These are phyloP conservation scores for Colletotrichum orchidophilum DNA, from an alignment of 2,329 filamentous ascomycete species.

Conservation along the genomic window DNA sequence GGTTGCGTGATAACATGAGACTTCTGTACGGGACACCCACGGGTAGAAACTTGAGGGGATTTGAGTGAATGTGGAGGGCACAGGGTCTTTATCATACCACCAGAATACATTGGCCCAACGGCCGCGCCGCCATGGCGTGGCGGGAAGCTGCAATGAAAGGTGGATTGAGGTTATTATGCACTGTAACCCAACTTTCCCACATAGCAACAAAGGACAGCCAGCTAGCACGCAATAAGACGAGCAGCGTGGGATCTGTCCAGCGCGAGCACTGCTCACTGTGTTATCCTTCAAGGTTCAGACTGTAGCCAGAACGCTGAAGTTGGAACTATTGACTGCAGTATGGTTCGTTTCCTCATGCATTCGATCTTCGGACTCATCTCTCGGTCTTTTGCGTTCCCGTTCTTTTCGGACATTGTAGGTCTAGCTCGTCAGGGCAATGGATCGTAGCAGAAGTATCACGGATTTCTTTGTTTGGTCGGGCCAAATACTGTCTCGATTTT, in stretches of 20 bases:
- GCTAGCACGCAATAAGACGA: no score
- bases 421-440: neutral
- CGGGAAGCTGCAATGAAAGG: neutral
- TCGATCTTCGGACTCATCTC: neutral
- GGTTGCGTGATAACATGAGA: neutral
- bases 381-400: neutral
- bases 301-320: fast-evolving
- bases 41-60: no score
- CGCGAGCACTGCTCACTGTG: no score
- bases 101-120: no score
- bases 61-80: no score
- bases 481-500: neutral
- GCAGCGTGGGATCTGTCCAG: no score
- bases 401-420: neutral
- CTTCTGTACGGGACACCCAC: no score
- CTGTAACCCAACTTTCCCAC: neutral
- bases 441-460: neutral
- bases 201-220: neutral
- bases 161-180: neutral
- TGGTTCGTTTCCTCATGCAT: neutral
- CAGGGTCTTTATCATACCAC: no score
- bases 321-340: neutral
- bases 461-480: neutral
- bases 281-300: no score
- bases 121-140: neutral